Conservation (phyloP, 148 eudicot species). For the Persicaria maculosa region DNA sequence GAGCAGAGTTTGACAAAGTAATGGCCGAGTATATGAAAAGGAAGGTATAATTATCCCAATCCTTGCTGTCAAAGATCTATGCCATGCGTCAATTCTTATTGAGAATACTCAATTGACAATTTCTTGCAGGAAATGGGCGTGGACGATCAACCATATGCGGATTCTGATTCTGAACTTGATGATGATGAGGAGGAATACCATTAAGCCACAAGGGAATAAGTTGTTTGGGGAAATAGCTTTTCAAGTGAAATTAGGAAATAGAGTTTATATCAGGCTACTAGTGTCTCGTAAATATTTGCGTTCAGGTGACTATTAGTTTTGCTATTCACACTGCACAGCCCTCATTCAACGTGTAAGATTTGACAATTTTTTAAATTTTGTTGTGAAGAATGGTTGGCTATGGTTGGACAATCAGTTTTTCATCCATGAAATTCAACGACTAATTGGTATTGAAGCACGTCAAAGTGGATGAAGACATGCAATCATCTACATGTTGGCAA, state of each 20-base stretch:
- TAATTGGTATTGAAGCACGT: not conserved
- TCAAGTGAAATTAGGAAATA: slow-evolving; percentile 1
- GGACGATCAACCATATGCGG: slow-evolving; percentile 31
- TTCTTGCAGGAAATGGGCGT: slow-evolving; percentile 59
- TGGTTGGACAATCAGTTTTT: not conserved
- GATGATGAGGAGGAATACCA: slow-evolving; percentile 44
- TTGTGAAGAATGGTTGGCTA: not conserved
- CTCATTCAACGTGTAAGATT: not conserved
- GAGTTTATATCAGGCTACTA: not conserved
- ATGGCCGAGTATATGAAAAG: slow-evolving; percentile 51
- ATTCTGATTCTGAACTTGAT: slow-evolving; percentile 32
- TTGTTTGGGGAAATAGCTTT: slow-evolving; percentile 9
- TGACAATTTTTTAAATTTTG: not conserved
- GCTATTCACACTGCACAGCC: not conserved
- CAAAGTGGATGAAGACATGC: not conserved
- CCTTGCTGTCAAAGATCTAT: not conserved
- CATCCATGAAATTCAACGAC: not conserved
- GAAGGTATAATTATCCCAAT: slow-evolving; percentile 34
- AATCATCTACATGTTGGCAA: slow-evolving; percentile 5
- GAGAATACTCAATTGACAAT: not conserved
- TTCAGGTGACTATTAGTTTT: not conserved
- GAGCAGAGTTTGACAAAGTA: slow-evolving; percentile 70
- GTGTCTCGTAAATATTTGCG: not conserved
- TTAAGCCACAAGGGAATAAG: slow-evolving; percentile 17
- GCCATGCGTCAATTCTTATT: not conserved